These are phyloP conservation scores for Pharus latifolius DNA, from an alignment of 176 grass and related monocot genomes.

Conservation along the genomic window DNA sequence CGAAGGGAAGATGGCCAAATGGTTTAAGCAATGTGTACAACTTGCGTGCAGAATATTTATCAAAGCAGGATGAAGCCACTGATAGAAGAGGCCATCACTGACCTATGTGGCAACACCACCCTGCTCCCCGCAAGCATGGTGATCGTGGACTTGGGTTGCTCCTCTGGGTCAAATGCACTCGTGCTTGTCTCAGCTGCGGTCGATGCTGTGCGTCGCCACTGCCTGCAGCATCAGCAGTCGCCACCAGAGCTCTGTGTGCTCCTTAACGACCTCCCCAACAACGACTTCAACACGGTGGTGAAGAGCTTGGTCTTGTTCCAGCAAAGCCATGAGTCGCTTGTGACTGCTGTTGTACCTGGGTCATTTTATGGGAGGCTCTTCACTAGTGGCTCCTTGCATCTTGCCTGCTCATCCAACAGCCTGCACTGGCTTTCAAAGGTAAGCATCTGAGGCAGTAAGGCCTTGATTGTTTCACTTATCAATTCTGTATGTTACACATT, in stretches of 20 bases:
- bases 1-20: too few species aligned
- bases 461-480: neutral
- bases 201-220: neutral
- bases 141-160: conserved; percentile 2
- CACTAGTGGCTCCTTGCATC: neutral
- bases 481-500: neutral
- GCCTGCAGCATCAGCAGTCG: neutral
- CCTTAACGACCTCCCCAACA: conserved; percentile 17
- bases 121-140: neutral
- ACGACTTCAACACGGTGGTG: conserved; percentile 20
- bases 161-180: conserved; percentile 7
- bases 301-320: neutral
- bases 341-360: conserved; percentile 16
- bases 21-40: too few species aligned
- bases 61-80: neutral
- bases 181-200: neutral
- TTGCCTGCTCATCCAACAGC: neutral
- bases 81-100: conserved; percentile 4
- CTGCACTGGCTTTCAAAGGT: conserved; percentile 20
- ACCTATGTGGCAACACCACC: neutral
- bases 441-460: neutral
- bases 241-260: neutral
- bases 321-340: neutral
- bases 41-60: neutral
- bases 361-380: conserved; percentile 21